phyloP scores from a whole-genome alignment of 768 basidiomycete species.

The Bullera alba region DNA sequence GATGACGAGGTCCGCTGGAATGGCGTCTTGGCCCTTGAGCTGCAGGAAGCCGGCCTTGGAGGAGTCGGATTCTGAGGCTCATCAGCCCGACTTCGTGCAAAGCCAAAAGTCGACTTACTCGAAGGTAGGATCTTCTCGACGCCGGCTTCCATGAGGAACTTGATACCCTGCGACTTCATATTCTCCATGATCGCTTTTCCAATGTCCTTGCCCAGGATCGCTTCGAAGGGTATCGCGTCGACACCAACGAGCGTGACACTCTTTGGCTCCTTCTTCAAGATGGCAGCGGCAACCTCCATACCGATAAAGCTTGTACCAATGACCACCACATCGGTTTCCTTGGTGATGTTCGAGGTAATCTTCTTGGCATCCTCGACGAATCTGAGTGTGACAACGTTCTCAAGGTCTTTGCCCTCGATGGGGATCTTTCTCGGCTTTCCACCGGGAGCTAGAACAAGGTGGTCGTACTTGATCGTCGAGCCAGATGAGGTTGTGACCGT shows the following conservation, averaged over 20 bases:
- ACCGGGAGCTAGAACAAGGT: conserved; percentile 72
- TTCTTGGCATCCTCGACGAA: conserved; percentile 63
- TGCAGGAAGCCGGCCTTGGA: conserved; percentile 60
- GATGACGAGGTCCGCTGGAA: conserved; percentile 69
- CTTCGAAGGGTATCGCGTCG: conserved; percentile 72
- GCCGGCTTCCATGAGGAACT: conserved; percentile 69
- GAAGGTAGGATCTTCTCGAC: conserved; percentile 62
- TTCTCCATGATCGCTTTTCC: conserved; percentile 73
- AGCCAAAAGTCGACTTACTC: conserved; percentile 35
- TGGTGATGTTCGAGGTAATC: conserved; percentile 46
- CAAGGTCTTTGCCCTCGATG: conserved; percentile 63
- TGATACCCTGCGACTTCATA: conserved; percentile 73
- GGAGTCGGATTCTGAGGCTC: conserved; percentile 46
- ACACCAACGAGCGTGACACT: conserved; percentile 78
- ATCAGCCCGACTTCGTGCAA: neutral
- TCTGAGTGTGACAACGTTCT: conserved; percentile 71
- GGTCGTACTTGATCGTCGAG: conserved; percentile 61
- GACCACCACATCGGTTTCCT: conserved; percentile 74
- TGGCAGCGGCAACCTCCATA: conserved; percentile 71
- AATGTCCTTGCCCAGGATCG: conserved; percentile 71
- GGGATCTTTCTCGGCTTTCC: conserved; percentile 66
- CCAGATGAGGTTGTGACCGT: conserved; percentile 61
- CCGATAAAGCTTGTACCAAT: conserved; percentile 87
- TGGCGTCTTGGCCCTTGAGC: conserved; percentile 56
- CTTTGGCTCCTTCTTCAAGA: conserved; percentile 62